Evolutionary conservation across 2,329 filamentous ascomycete genomes (phyloP).

Genomic region (Phialophora macrospora): DNA sequence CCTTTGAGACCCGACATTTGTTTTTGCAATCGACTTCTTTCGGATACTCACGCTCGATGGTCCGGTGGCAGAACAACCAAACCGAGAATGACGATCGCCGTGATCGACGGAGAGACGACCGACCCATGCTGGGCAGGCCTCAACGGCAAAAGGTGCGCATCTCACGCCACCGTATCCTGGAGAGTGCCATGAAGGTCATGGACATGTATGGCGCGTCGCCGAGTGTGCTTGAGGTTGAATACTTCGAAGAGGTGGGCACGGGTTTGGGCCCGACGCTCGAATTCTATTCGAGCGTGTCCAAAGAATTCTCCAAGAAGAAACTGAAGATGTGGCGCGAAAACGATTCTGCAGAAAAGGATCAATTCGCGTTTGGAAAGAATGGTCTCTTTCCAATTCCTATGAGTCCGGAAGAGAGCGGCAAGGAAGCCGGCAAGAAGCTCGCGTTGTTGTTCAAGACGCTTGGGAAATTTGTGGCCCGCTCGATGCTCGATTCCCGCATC

Average conservation of each 20-base stretch:
- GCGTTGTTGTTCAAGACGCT: constrained; percentile 89
- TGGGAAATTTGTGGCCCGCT: constrained; percentile 95
- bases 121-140: constrained; percentile 85
- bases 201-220: constrained; percentile 96
- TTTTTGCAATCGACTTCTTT: constrained; percentile 98
- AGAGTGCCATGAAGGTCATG: constrained; percentile 98
- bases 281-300: constrained; percentile 97
- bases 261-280: constrained; percentile 93
- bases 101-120: constrained; percentile 82
- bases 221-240: constrained; percentile 94
- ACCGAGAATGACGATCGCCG: constrained; percentile 77
- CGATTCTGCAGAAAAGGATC: constrained; percentile 66
- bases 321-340: constrained; percentile 95
- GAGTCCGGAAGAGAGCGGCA: constrained; percentile 73
- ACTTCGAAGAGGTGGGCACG: constrained; percentile 97
- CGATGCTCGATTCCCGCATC: constrained; percentile 97
- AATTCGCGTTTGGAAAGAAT: constrained; percentile 78
- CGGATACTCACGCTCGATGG: constrained; percentile 96
- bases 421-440: constrained; percentile 83
- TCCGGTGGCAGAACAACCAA: constrained; percentile 92
- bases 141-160: constrained; percentile 99
- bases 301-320: constrained; percentile 96
- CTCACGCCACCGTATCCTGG: constrained; percentile 88
- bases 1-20: constrained; percentile 94
- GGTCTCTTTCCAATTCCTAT: constrained; percentile 93